phyloP scores from a whole-genome alignment of 2,329 filamentous ascomycete species.

The Colletotrichum lindemuthianum region DNA sequence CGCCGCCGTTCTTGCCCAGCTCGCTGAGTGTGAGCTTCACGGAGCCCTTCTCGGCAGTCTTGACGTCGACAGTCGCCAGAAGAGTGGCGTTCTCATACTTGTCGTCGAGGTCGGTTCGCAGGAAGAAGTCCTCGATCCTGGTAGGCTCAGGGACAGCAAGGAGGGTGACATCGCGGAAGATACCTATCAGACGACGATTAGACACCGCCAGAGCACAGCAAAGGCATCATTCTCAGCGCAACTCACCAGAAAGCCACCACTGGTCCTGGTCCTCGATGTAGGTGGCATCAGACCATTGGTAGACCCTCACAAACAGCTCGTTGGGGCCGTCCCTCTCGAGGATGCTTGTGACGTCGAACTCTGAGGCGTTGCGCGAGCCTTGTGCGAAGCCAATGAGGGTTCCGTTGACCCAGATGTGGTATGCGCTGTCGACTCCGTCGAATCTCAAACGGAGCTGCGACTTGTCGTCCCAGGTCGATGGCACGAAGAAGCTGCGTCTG shows the following conservation, averaged over 20 bases:
- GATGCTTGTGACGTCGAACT: conserved; percentile 71
- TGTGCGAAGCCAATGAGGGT: conserved; percentile 73
- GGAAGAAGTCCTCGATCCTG: conserved; percentile 67
- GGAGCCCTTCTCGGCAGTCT: conserved; percentile 45
- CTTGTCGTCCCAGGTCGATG: conserved; percentile 54
- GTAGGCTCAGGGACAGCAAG: conserved; percentile 62
- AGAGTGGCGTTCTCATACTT: conserved; percentile 62
- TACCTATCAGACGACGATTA: conserved; percentile 49
- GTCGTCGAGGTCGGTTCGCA: conserved; percentile 63
- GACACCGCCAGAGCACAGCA: no score
- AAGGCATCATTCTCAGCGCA: no score
- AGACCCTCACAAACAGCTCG: conserved; percentile 71
- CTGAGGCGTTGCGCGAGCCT: conserved; percentile 73
- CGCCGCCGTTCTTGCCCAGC: conserved; percentile 46
- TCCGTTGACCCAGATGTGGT: conserved; percentile 76
- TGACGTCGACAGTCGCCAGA: conserved; percentile 57
- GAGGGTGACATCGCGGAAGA: conserved; percentile 74
- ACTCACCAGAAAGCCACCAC: conserved; percentile 71
- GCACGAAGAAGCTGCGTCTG: conserved; percentile 63
- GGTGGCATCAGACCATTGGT: conserved; percentile 75
- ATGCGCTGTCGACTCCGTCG: conserved; percentile 78
- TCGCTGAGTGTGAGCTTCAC: conserved; percentile 58
- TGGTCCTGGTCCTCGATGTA: conserved; percentile 79
- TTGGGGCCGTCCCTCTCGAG: conserved; percentile 57
- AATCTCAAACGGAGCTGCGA: conserved; percentile 71